Evolutionary conservation across 345 rosid species (phyloP), one percentile per base, ranked within the genome.

Genomic region (Physaria fendleri): DNA sequence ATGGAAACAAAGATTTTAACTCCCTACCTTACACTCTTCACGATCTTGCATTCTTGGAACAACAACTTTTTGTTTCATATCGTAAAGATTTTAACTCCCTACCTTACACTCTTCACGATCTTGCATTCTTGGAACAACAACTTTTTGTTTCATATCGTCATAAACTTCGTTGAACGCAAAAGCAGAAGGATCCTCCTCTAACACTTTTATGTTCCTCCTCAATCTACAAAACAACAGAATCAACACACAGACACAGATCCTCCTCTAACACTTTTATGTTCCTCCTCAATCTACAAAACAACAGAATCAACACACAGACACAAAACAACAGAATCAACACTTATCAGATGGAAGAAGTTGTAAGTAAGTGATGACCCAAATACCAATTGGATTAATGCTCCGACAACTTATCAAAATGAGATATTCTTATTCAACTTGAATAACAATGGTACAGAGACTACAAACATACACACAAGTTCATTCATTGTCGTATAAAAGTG

Each of bases 151-250:
- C 86, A 87, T 85, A 50, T 86, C 81, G 48, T 85, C 92, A 47
- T 82, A 87, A 57, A 87, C 90, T 29, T 87, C 96, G 62, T 89
- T 95, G 4, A 87, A 89, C 20, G 88, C 81, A 56, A 89, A 89
- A 33, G 81, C 93, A 0, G 77, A 74, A 9, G 97, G 94, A 52
- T 93, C 96, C 41, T 87, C 97, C 60, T 85, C 90, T 65, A 89
- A 61, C 4, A 94, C 90, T 68, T 87, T 78, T 87, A 56, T 83
- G 95, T 57, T 83, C 85, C 67, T 87, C 95, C 68, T 93, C 99
- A n/a, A 82, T 68, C 99, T 87, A 69, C 20, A 27, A n/a, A n/a
- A n/a, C n/a, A n/a, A n/a, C n/a, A n/a, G n/a, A n/a, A n/a, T n/a
- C n/a, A n/a, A 20, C n/a, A n/a, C n/a, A 0, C 8, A 35, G 6